Evolutionary conservation across 345 rosid genomes (phyloP).

Genomic region (Salix arbutifolia): DNA sequence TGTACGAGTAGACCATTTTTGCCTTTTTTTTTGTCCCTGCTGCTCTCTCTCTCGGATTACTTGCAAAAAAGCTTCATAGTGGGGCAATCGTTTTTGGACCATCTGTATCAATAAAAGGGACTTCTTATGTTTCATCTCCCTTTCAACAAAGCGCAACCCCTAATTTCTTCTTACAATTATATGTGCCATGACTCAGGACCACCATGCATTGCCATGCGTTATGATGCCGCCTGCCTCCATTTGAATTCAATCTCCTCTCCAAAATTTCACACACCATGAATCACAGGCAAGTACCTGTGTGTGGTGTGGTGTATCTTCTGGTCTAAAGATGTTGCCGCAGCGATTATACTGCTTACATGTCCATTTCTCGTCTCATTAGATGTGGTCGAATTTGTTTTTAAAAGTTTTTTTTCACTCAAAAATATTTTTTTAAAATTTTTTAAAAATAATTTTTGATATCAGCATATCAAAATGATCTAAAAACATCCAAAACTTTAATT

Average conservation of each 20-base stretch:
- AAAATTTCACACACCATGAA: neutral
- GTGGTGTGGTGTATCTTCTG: too few relatives aligned
- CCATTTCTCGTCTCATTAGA: too few relatives aligned
- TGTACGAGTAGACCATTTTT: too few relatives aligned
- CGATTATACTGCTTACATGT: too few relatives aligned
- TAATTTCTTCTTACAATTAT: slow-evolving; percentile 2
- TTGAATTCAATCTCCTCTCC: neutral
- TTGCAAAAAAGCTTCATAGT: neutral
- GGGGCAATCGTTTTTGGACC: slow-evolving; percentile 20
- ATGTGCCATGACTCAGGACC: slow-evolving; percentile 18
- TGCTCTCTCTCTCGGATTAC: neutral
- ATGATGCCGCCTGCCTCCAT: slow-evolving; percentile 24
- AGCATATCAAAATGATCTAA: too few relatives aligned
- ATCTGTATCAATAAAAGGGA: slow-evolving; percentile 8
- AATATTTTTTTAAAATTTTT: too few relatives aligned
- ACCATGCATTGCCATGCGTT: slow-evolving; percentile 22
- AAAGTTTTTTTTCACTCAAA: too few relatives aligned
- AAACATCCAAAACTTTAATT: too few relatives aligned
- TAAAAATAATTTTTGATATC: too few relatives aligned
- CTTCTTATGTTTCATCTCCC: slow-evolving; percentile 28
- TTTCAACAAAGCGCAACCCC: slow-evolving; percentile 11
- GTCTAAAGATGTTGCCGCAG: too few relatives aligned
- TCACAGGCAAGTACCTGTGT: neutral
- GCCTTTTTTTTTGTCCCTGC: neutral
- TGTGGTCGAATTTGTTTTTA: too few relatives aligned